These are phyloP conservation scores for Lactifluus echinatus DNA, from an alignment of 768 basidiomycete species.

Conservation along the genomic window DNA sequence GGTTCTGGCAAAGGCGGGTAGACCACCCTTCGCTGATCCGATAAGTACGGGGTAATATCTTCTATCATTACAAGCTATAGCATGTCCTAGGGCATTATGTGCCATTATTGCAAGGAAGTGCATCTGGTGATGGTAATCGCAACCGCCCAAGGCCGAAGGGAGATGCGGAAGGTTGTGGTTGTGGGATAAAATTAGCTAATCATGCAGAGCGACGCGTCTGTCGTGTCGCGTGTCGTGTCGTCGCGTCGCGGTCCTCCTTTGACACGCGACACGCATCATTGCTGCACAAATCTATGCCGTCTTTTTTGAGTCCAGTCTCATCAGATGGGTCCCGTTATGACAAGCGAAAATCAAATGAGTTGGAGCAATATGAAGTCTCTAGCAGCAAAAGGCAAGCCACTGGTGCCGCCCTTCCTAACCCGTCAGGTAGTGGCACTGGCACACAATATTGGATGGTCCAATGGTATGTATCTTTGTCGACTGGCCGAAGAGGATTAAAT, in stretches of 20 bases:
- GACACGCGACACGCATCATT: not conserved
- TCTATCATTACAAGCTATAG: too few species aligned
- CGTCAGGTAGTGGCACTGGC: constrained; percentile 19
- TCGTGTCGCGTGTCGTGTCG: constrained; percentile 10
- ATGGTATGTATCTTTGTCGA: constrained; percentile 38
- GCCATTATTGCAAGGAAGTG: too few species aligned
- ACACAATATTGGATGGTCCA: constrained; percentile 69
- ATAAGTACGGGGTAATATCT: not conserved
- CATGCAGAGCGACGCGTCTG: not conserved
- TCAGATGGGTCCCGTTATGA: not conserved
- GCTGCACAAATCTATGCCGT: constrained; percentile 6
- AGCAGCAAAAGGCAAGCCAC: constrained; percentile 23
- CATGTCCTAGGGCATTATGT: too few species aligned
- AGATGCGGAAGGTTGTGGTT: too few species aligned
- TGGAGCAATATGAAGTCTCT: constrained; percentile 13
- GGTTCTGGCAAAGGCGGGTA: not conserved
- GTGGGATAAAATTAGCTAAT: not conserved
- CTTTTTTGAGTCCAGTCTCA: constrained; percentile 12
- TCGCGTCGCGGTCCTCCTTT: constrained; percentile 3
- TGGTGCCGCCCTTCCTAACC: not conserved
- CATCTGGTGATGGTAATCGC: too few species aligned
- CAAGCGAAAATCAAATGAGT: constrained; percentile 23
- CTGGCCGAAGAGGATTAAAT: not conserved
- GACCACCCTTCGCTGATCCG: not conserved
- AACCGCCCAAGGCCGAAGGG: too few species aligned